Conservation (phyloP, 352 stramenopile genomes). For the Pseudoperonospora humuli region DNA sequence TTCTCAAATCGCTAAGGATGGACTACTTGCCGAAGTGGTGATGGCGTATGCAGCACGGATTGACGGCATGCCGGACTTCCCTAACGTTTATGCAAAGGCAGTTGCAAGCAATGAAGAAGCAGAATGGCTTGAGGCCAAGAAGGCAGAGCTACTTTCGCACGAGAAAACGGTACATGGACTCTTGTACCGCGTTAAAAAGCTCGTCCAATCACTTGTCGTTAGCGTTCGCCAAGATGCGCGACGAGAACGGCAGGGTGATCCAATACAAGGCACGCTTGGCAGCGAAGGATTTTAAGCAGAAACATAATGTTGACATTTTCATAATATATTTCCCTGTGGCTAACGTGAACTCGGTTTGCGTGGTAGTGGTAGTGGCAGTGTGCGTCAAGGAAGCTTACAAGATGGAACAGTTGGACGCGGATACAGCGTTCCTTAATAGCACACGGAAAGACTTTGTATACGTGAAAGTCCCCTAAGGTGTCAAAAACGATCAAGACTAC, state of each 20-base stretch:
- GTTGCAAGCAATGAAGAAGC: not conserved
- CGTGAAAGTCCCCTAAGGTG: conserved; percentile 2
- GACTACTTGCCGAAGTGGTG: not conserved
- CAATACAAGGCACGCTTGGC: not conserved
- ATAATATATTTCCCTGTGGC: conserved; percentile 6
- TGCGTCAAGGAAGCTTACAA: too few species aligned
- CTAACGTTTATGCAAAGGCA: conserved; percentile 4
- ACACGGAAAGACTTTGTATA: too few species aligned
- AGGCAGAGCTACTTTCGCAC: not conserved
- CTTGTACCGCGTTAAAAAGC: not conserved
- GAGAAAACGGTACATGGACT: not conserved
- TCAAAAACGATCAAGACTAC: not conserved
- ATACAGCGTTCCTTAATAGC: too few species aligned
- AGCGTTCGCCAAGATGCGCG: not conserved
- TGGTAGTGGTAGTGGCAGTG: conserved; percentile 1
- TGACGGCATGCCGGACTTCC: not conserved
- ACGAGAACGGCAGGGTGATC: conserved; percentile 1
- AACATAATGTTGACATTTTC: conserved; percentile 4
- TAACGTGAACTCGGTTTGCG: conserved; percentile 7
- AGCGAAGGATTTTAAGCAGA: conserved; percentile 5
- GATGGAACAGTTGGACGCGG: too few species aligned
- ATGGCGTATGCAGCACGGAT: not conserved
- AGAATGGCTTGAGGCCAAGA: not conserved
- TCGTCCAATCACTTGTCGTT: not conserved
- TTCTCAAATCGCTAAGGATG: not conserved